Percentiles rank a stretch among this genome's conserved stretches.
phyloP scores from a whole-genome alignment of 2,329 filamentous ascomycete species.

The Rosellinia necatrix region DNA sequence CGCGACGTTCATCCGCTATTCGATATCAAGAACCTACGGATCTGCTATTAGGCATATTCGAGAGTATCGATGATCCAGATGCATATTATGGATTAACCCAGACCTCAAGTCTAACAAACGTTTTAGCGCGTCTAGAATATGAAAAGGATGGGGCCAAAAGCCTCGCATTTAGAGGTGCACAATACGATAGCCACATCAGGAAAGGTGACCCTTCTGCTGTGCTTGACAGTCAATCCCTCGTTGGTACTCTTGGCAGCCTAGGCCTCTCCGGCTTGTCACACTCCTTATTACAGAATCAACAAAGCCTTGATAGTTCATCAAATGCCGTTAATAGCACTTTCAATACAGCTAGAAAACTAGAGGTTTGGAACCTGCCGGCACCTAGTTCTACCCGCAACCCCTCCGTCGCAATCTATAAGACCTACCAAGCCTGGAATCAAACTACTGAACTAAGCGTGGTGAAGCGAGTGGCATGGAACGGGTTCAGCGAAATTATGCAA shows the following conservation, averaged over 20 bases:
- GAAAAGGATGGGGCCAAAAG: conserved; percentile 87
- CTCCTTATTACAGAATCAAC: conserved; percentile 72
- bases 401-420: conserved; percentile 74
- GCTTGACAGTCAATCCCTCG: conserved; percentile 68
- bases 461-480: conserved; percentile 63
- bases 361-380: conserved; percentile 88
- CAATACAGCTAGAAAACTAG: conserved; percentile 77
- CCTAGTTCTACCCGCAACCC: conserved; percentile 66
- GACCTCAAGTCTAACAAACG: conserved; percentile 73
- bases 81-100: conserved; percentile 92
- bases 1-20: conserved; percentile 68
- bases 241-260: conserved; percentile 77
- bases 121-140: conserved; percentile 83
- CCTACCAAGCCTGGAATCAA: conserved; percentile 78
- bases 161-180: conserved; percentile 86
- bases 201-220: conserved; percentile 58
- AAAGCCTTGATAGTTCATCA: conserved; percentile 60
- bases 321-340: conserved; percentile 73
- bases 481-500: conserved; percentile 64
- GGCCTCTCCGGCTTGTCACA: conserved; percentile 87
- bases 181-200: conserved; percentile 84
- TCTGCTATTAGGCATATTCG: conserved; percentile 80
- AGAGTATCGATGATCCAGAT: conserved; percentile 93
- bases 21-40: conserved; percentile 63
- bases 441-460: conserved; percentile 61